These are phyloP conservation scores for Aspergillus candidus DNA, from an alignment of 2,329 filamentous ascomycete species.

Conservation along the genomic window DNA sequence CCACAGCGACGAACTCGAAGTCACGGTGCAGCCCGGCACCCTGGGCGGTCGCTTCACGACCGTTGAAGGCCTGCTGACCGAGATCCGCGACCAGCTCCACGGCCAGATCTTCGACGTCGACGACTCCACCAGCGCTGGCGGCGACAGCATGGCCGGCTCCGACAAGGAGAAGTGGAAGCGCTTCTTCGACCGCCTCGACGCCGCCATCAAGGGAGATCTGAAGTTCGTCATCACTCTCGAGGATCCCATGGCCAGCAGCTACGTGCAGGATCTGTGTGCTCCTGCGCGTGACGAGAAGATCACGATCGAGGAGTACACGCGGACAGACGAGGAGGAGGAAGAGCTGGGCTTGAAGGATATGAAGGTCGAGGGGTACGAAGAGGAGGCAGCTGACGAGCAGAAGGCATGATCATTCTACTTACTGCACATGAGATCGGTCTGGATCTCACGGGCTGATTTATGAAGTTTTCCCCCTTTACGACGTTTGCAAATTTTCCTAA, in stretches of 20 bases:
- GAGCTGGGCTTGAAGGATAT: conserved; percentile 87
- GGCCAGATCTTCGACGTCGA: conserved; percentile 77
- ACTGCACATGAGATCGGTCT: conserved; percentile 10
- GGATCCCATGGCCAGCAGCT: conserved; percentile 87
- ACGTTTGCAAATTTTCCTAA: conserved; percentile 3
- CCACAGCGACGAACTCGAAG: conserved; percentile 76
- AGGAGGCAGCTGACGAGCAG: conserved; percentile 37
- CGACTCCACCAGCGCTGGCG: conserved; percentile 52
- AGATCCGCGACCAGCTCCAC: conserved; percentile 84
- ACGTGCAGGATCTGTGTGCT: conserved; percentile 78
- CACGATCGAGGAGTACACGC: conserved; percentile 71
- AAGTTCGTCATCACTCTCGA: conserved; percentile 77
- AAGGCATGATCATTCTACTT: conserved; percentile 22
- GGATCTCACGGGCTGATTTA: conserved; percentile 7
- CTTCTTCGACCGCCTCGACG: conserved; percentile 73
- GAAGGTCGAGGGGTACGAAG: conserved; percentile 81
- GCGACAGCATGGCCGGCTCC: conserved; percentile 66
- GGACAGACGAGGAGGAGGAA: conserved; percentile 89
- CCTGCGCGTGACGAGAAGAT: conserved; percentile 82
- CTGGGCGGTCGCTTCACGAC: conserved; percentile 95
- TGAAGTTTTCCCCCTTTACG: neutral
- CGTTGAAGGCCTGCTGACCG: conserved; percentile 84
- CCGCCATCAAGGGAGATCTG: conserved; percentile 71
- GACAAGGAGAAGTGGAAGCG: conserved; percentile 67
- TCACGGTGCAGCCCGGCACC: conserved; percentile 86